Evolutionary conservation across 148 eudicot species (phyloP), one percentile per base, ranked within the genome.

Genomic region (Euryodendron excelsum): DNA sequence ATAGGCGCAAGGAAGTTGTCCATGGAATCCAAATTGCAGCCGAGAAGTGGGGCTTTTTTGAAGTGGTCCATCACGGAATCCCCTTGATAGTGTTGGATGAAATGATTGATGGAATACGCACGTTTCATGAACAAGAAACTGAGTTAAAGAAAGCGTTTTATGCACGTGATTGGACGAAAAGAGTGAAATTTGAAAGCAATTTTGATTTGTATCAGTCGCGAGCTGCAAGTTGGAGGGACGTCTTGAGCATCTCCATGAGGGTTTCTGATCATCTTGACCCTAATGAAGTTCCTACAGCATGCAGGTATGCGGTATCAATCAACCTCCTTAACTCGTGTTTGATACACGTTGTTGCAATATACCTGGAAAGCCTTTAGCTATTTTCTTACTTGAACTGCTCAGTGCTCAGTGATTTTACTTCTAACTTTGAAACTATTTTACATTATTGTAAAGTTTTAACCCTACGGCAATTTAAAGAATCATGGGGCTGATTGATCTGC

Each of bases 181-280:
- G 20, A 50, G 72, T 77, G 33, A 21, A 60, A 2, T 90, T 62
- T 36, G 30, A 47, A 5, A 81, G 87, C 28, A 88, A 86, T 52
- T 55, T 76, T 76, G 86, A 90, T 62, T 28, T 90, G 72, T 86
- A 61, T 50, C 64, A 48, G 11, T 84, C 87, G 0, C 23, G 39
- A 7, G 77, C 84, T 70, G 87, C 93, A 2, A 82, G 70, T 78
- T 90, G 93, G 91, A 86, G 89, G 81, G 93, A 90, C 33, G 67
- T 83, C 7, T 75, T 90, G 66, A 69, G 23, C 33, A 73, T 85
- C 25, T 44, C 82, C 30, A 65, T 86, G 64, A 36, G 60, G 27
- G 1, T 25, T 15, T 61, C 70, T 17, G 77, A 58, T 27, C 56
- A 41, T 25, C 18, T 82, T 53, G 73, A 82, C 23, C 81, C 77